A percentile compares a stretch with the other conserved stretches of the same genome.
Evolutionary conservation across 306 rosid genomes (phyloP).

Genomic region (Pterocarpus santalinus): DNA sequence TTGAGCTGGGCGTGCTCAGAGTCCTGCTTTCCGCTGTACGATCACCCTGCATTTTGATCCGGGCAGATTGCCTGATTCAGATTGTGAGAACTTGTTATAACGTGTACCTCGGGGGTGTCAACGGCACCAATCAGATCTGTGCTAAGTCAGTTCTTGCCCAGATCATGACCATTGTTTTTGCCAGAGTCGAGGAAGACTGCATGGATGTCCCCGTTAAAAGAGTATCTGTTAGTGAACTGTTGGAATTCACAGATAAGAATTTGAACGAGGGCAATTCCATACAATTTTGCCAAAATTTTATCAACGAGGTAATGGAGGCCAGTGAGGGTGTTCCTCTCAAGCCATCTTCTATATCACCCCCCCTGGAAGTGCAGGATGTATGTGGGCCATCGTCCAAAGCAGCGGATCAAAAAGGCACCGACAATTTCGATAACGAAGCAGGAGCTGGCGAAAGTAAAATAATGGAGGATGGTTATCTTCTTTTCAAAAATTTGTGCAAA

Average conservation of each 20-base stretch:
- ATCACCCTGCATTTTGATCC: conserved; percentile 78
- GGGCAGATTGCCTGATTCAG: conserved; percentile 82
- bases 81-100: conserved; percentile 93
- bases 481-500: conserved; percentile 92
- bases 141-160: conserved; percentile 98
- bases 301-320: conserved; percentile 86
- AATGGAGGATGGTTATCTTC: conserved; percentile 90
- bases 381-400: conserved; percentile 47
- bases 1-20: conserved; percentile 85
- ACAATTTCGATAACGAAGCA: conserved; percentile 55
- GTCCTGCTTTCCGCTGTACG: conserved; percentile 87
- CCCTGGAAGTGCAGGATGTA: conserved; percentile 56
- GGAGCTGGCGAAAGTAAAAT: conserved; percentile 77
- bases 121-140: conserved; percentile 97
- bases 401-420: conserved; percentile 45
- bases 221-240: conserved; percentile 76
- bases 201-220: conserved; percentile 59
- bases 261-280: conserved; percentile 96
- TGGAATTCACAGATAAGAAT: conserved; percentile 95
- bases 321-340: conserved; percentile 65
- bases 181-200: conserved; percentile 84
- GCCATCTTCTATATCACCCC: conserved; percentile 27
- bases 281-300: conserved; percentile 77
- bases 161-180: conserved; percentile 83
- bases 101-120: conserved; percentile 95